Evolutionary conservation across 257 asterid genomes (phyloP), one percentile per base, ranked within the genome.

Genomic region (Scutellaria baicalensis): DNA sequence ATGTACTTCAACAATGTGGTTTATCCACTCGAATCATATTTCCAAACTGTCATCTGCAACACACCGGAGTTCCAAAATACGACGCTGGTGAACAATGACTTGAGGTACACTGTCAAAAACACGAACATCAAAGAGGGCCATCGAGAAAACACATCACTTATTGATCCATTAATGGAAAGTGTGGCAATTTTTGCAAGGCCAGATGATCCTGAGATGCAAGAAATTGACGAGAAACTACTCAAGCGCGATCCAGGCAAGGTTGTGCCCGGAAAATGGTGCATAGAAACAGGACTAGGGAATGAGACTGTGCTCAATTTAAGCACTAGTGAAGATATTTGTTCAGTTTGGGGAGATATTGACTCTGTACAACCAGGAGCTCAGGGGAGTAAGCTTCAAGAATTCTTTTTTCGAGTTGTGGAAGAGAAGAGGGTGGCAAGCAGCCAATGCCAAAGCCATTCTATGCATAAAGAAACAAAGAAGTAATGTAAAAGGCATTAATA

Each of bases 41-140:
- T 87, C 84, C 90, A 87, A 44, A 87, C 90, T 0, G 58, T 84
- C 64, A 63, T 87, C 0, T 84, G 93, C 86, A 79, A 81, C 77
- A 79, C 89, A 3, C 89, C 83, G 0, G 71, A 78, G 70, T 79
- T 81, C 49, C 79, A 72, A 43, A 84, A 79, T 72, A 79, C 81
- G 3, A 74, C 78, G 0, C 4, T 75, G 1, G 43, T 83, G 43
- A 84, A 83, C 74, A 47, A 49, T 18, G 66, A 80, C 70, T 60
- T 84, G 14, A 80, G 82, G 78, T 58, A 54, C 71, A 68, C 27
- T 40, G 5, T 42, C 39, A 27, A 23, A 20, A 21, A 35, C 16
- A 47, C 33, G 9, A 49, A 11, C 20, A 6, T 36, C 9, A 36
- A 35, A 20, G 55, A 11, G 31, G n/a, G 12, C 71, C 49, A 17